Evolutionary conservation across 139 green algal genomes (phyloP).

Genomic region (Chara braunii): DNA sequence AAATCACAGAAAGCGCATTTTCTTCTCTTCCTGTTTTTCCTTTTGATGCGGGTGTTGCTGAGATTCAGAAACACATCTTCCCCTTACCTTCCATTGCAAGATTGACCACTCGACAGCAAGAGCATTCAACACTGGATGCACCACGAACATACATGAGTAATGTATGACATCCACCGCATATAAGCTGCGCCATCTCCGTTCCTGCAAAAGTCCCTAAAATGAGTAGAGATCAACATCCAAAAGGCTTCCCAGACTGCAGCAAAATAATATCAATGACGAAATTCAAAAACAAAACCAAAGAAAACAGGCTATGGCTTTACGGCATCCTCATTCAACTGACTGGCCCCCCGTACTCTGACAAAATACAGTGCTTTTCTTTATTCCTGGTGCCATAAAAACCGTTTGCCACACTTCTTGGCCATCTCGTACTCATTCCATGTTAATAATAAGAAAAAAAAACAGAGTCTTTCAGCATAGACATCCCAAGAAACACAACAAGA

Average conservation of each 20-base stretch:
- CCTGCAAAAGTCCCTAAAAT: slow-evolving; percentile 25
- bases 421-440: too few species aligned
- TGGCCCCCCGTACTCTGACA: neutral
- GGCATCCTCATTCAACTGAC: neutral
- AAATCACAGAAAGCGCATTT: neutral
- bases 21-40: neutral
- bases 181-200: slow-evolving; percentile 71
- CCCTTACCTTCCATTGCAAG: slow-evolving; percentile 54
- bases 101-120: slow-evolving; percentile 76
- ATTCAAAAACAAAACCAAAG: neutral
- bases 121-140: slow-evolving; percentile 83
- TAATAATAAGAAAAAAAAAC: too few species aligned
- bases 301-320: neutral
- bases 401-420: too few species aligned
- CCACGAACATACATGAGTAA: slow-evolving; percentile 82
- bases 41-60: neutral
- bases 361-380: slow-evolving; percentile 12
- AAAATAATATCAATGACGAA: too few species aligned
- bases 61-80: too few species aligned
- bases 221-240: too few species aligned
- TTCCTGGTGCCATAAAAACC: neutral
- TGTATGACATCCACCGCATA: slow-evolving; percentile 79
- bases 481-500: too few species aligned
- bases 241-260: too few species aligned
- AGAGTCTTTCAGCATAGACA: too few species aligned